Conservation (phyloP, 345 rosid species). For the Draba incana region DNA sequence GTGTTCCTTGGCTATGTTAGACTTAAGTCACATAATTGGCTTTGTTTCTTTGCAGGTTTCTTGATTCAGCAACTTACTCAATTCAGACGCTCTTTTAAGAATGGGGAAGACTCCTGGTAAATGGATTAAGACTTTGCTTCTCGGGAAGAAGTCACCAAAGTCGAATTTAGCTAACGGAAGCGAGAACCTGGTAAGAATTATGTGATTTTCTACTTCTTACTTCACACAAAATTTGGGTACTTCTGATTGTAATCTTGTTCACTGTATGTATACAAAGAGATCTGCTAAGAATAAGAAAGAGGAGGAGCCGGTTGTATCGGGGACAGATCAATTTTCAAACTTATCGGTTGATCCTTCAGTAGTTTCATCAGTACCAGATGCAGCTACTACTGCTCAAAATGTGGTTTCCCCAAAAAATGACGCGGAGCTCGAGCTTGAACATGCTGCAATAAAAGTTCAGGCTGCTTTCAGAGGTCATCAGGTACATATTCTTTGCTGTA, state of each 20-base stretch:
- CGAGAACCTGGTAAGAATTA: conserved; percentile 39
- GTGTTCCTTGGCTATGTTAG: conserved; percentile 1
- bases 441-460: conserved; percentile 67
- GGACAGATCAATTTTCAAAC: conserved; percentile 46
- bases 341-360: conserved; percentile 45
- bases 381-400: conserved; percentile 35
- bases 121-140: conserved; percentile 71
- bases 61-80: conserved; percentile 16
- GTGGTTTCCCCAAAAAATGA: conserved; percentile 43
- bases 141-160: conserved; percentile 75
- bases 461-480: conserved; percentile 73
- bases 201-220: neutral
- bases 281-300: conserved; percentile 39
- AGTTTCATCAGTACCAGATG: conserved; percentile 36
- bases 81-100: conserved; percentile 7
- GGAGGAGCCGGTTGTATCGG: conserved; percentile 46
- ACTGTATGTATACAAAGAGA: conserved; percentile 40
- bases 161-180: conserved; percentile 34
- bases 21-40: neutral
- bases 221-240: neutral
- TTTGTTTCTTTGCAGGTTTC: conserved; percentile 39
- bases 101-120: conserved; percentile 85
- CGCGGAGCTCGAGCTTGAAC: conserved; percentile 47
- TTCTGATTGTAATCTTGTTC: conserved; percentile 27
- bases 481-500: conserved; percentile 45